A percentile compares a stretch with the other conserved stretches of the same genome.
phyloP scores from a whole-genome alignment of 306 rosid genomes.

The Inga laurina region DNA sequence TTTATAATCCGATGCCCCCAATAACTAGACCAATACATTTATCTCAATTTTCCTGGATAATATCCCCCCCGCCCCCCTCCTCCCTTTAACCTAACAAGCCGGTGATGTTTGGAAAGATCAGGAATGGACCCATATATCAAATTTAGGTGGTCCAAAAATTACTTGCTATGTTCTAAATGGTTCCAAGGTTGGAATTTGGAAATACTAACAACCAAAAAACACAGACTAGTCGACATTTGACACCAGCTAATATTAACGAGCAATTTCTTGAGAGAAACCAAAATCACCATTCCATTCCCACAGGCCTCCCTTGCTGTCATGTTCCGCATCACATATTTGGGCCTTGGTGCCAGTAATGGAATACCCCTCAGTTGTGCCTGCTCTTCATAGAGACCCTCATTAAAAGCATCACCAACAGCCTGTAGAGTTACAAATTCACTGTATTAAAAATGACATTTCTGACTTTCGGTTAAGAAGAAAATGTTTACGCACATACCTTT shows the following conservation, averaged over 20 bases:
- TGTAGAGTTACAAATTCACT: slow-evolving; percentile 38
- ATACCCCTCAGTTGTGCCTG: slow-evolving; percentile 59
- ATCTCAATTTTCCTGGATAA: not conserved
- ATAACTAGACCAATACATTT: not conserved
- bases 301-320: slow-evolving; percentile 49
- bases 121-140: not conserved
- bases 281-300: slow-evolving; percentile 54
- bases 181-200: not conserved
- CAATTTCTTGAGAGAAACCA: not conserved
- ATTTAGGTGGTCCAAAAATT: not conserved
- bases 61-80: too few species aligned
- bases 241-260: not conserved
- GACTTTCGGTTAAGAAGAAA: slow-evolving; percentile 6
- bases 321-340: slow-evolving; percentile 47
- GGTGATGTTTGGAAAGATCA: slow-evolving; percentile 12
- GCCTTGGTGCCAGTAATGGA: slow-evolving; percentile 61
- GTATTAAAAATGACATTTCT: slow-evolving; percentile 14
- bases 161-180: not conserved
- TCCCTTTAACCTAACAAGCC: not conserved
- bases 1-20: not conserved
- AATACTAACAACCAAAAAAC: not conserved
- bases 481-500: slow-evolving; percentile 55
- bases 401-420: slow-evolving; percentile 88
- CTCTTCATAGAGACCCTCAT: slow-evolving; percentile 78
- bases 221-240: not conserved